These are phyloP conservation scores for Debaryomyces singareniensis DNA, from an alignment of 1,139 yeast genomes.

Conservation along the genomic window DNA sequence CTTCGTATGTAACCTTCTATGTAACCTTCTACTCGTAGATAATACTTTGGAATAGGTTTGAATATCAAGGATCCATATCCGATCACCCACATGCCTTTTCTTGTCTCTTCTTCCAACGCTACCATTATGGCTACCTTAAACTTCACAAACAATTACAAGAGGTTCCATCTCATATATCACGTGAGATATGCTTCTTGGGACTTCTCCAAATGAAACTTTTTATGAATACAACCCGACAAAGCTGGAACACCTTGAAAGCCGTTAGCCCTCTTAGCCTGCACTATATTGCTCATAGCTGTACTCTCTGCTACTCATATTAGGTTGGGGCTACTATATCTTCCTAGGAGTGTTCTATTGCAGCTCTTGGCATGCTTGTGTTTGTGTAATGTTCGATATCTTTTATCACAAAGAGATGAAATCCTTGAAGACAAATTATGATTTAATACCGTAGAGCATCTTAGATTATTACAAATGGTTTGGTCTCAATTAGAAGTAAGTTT, in stretches of 20 bases:
- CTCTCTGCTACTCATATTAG: not conserved
- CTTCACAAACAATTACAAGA: too few species aligned
- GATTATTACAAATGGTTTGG: conserved; percentile 25
- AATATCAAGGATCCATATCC: conserved; percentile 90
- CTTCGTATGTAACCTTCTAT: conserved; percentile 72
- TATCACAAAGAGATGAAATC: not conserved
- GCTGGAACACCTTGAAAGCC: too few species aligned
- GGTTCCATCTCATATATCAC: too few species aligned
- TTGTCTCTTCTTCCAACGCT: not conserved
- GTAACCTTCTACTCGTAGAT: conserved; percentile 63
- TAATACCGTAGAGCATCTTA: not conserved
- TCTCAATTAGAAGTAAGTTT: conserved; percentile 33
- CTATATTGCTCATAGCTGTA: not conserved
- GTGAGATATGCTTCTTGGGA: too few species aligned
- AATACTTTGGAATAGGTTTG: conserved; percentile 78
- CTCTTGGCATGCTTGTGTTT: not conserved
- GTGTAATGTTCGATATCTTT: not conserved
- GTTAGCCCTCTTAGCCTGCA: not conserved
- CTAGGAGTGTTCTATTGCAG: too few species aligned
- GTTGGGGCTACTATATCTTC: too few species aligned
- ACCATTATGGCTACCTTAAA: not conserved
- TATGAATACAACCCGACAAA: too few species aligned
- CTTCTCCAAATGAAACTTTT: too few species aligned
- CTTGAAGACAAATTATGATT: not conserved
- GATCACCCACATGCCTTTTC: conserved; percentile 63